These are phyloP conservation scores for Gonapodya sp. DNA, from an alignment of 192 early-diverging fungal species.

Conservation along the genomic window DNA sequence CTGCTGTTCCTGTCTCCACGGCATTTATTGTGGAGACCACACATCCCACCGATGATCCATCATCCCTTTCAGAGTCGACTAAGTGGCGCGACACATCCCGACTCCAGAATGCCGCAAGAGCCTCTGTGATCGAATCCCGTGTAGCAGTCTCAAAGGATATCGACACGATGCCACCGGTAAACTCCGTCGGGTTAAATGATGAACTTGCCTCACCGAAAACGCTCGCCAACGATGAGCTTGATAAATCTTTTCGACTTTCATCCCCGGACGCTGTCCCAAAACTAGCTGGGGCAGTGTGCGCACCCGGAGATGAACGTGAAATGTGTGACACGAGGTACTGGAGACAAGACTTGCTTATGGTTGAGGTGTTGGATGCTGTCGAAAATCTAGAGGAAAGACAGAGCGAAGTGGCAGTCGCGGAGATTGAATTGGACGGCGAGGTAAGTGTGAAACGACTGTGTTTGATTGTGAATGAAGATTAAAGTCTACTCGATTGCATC, in stretches of 20 bases:
- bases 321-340: no score
- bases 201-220: background rate
- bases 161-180: background rate
- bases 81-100: background rate
- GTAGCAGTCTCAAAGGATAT: background rate
- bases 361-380: no score
- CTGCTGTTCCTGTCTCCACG: background rate
- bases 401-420: no score
- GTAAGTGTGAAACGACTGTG: no score
- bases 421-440: no score
- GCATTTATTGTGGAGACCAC: background rate
- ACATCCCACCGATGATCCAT: background rate
- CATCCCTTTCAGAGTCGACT: background rate
- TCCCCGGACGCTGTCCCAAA: no score
- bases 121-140: background rate
- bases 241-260: background rate
- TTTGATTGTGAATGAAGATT: no score
- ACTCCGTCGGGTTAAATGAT: background rate
- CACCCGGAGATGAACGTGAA: no score
- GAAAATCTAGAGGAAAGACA: no score
- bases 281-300: no score
- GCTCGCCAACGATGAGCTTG: background rate
- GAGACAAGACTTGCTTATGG: no score
- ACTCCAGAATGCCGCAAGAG: background rate
- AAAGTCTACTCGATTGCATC: no score